Evolutionary conservation across 2,329 filamentous ascomycete genomes (phyloP).

Genomic region (Mycosphaerella arachidis): DNA sequence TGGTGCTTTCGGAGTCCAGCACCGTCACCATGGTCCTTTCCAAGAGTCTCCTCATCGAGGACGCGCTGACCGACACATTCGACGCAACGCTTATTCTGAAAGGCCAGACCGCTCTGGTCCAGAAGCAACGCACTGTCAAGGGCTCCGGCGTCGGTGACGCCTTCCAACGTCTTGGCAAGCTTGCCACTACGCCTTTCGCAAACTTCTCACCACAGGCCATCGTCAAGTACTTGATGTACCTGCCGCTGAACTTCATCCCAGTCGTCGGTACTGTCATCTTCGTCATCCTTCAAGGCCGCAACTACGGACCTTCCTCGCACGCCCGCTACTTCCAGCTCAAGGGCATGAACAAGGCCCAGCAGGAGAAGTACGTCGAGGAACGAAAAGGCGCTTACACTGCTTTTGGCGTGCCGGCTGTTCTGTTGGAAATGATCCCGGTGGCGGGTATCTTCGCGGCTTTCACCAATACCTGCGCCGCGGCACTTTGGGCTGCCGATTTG

Average conservation of each 20-base stretch:
- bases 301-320: slow-evolving; percentile 52
- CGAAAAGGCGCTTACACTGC: slow-evolving; percentile 74
- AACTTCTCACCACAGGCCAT: slow-evolving; percentile 56
- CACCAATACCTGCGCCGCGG: slow-evolving; percentile 87
- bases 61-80: slow-evolving; percentile 82
- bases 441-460: slow-evolving; percentile 80
- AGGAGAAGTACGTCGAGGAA: slow-evolving; percentile 63
- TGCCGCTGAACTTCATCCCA: slow-evolving; percentile 90
- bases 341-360: slow-evolving; percentile 64
- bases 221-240: slow-evolving; percentile 74
- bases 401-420: slow-evolving; percentile 71
- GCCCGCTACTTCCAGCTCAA: slow-evolving; percentile 76
- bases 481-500: slow-evolving; percentile 77
- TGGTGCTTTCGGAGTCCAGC: slow-evolving; percentile 53
- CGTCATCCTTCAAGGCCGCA: slow-evolving; percentile 62
- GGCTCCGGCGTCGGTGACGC: slow-evolving; percentile 46
- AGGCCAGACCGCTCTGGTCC: slow-evolving; percentile 59
- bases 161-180: slow-evolving; percentile 53
- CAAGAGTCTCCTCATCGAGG: slow-evolving; percentile 71
- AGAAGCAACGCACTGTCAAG: slow-evolving; percentile 69
- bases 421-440: slow-evolving; percentile 80
- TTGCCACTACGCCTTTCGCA: slow-evolving; percentile 52
- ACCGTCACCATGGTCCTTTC: slow-evolving; percentile 52
- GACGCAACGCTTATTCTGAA: slow-evolving; percentile 63
- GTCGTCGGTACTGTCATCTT: slow-evolving; percentile 80